These are phyloP conservation scores for Pichia kluyveri DNA, from an alignment of 805 yeast species.

Conservation along the genomic window DNA sequence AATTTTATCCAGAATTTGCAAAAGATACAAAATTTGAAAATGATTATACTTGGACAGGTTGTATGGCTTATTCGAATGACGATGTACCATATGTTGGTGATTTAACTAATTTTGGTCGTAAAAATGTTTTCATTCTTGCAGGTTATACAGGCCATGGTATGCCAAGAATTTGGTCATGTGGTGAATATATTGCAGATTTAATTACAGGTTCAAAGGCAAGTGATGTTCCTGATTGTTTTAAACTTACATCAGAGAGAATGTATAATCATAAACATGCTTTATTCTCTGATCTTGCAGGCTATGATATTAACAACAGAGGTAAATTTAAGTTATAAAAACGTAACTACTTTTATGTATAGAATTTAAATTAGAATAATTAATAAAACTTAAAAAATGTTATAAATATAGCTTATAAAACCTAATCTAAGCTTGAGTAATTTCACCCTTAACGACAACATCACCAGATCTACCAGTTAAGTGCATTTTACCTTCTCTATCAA, in stretches of 20 bases:
- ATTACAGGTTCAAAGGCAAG: conserved; percentile 6
- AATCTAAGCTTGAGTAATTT: conserved; percentile 24
- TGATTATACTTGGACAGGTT: conserved; percentile 36
- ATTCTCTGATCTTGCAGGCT: conserved; percentile 1
- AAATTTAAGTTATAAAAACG: conserved; percentile 1
- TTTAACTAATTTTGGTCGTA: conserved; percentile 19
- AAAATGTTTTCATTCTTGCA: conserved; percentile 30
- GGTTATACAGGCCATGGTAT: conserved; percentile 47
- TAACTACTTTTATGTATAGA: not conserved
- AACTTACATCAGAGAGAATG: conserved; percentile 7
- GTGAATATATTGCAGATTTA: conserved; percentile 28
- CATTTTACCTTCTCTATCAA: conserved; percentile 55
- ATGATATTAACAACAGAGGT: conserved; percentile 1
- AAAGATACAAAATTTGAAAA: conserved; percentile 21
- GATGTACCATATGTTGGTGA: conserved; percentile 37
- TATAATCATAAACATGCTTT: not conserved
- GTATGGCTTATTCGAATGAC: conserved; percentile 37
- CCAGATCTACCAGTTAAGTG: conserved; percentile 57
- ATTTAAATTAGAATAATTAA: not conserved
- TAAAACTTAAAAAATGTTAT: too few species aligned
- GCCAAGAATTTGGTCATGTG: conserved; percentile 36
- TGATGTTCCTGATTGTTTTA: conserved; percentile 6
- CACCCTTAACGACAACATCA: conserved; percentile 40
- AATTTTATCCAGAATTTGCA: conserved; percentile 15
- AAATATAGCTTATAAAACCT: too few species aligned